Conservation (phyloP, 257 asterid genomes). For the Solanum sejunctum region DNA sequence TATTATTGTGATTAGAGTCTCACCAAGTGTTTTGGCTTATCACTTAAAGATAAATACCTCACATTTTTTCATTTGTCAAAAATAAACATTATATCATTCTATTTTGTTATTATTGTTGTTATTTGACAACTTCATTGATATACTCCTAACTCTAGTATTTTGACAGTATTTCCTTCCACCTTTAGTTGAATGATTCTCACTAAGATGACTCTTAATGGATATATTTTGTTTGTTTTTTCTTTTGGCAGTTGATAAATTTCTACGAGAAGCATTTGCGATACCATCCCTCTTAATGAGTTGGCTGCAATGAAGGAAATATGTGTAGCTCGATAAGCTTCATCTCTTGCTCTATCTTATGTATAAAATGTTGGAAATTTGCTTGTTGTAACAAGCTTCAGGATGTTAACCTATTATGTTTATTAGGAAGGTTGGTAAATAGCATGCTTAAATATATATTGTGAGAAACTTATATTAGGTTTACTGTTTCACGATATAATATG, state of each 20-base stretch:
- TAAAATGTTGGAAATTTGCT: slow-evolving; percentile 22
- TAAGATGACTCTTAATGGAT: neutral
- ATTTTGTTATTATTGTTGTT: neutral
- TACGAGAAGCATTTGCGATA: slow-evolving; percentile 79
- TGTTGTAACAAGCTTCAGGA: slow-evolving; percentile 16
- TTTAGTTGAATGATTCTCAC: neutral
- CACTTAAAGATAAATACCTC: neutral
- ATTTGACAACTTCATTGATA: neutral
- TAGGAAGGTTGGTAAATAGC: neutral
- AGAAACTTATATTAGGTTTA: neutral
- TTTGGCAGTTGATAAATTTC: slow-evolving; percentile 61
- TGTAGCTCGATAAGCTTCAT: neutral
- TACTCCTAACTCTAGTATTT: neutral
- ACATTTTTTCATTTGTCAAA: neutral
- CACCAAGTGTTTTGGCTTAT: neutral
- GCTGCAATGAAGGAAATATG: slow-evolving; percentile 5
- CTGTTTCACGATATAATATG: neutral
- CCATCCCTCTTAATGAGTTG: slow-evolving; percentile 19
- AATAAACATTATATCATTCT: neutral
- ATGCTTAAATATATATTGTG: neutral
- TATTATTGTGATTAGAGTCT: neutral
- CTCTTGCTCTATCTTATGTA: slow-evolving; percentile 6
- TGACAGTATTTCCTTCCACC: neutral
- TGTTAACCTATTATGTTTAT: neutral
- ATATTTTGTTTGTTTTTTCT: neutral